Percentiles rank a stretch among this genome's conserved stretches.
phyloP scores from a whole-genome alignment of 208 protist species.

The Acanthamoeba sp. region DNA sequence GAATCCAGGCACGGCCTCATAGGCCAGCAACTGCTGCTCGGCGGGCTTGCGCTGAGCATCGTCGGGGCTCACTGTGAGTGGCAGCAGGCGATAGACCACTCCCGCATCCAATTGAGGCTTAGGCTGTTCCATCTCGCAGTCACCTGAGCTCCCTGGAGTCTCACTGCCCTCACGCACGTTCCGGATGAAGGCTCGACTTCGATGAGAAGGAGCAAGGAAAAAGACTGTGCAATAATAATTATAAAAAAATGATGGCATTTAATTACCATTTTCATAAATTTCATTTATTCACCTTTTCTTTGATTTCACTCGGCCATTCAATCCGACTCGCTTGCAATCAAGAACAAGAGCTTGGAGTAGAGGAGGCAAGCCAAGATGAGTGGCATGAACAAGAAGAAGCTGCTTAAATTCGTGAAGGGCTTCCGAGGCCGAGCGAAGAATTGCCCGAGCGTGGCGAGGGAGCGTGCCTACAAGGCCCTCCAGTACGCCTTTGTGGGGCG shows the following conservation, averaged over 20 bases:
- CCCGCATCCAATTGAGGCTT: slow-evolving; percentile 42
- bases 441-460: slow-evolving; percentile 37
- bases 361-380: slow-evolving; percentile 20
- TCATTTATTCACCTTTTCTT: background rate
- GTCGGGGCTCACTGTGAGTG: slow-evolving; percentile 38
- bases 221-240: too few species aligned
- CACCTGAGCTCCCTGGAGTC: background rate
- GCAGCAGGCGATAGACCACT: slow-evolving; percentile 38
- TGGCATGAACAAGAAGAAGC: slow-evolving; percentile 73
- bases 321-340: background rate
- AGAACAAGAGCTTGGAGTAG: background rate
- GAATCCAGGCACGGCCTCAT: slow-evolving; percentile 59
- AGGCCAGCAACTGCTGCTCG: slow-evolving; percentile 52
- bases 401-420: slow-evolving; percentile 62
- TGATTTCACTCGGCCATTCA: background rate
- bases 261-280: too few species aligned
- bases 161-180: too few species aligned
- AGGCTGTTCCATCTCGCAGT: background rate
- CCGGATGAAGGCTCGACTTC: too few species aligned
- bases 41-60: slow-evolving; percentile 47
- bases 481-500: slow-evolving; percentile 56
- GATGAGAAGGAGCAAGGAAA: too few species aligned
- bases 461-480: slow-evolving; percentile 62
- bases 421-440: slow-evolving; percentile 67
- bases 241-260: too few species aligned